phyloP scores from a whole-genome alignment of 305 asterid species.

The Fraxinus xanthoxyloides region DNA sequence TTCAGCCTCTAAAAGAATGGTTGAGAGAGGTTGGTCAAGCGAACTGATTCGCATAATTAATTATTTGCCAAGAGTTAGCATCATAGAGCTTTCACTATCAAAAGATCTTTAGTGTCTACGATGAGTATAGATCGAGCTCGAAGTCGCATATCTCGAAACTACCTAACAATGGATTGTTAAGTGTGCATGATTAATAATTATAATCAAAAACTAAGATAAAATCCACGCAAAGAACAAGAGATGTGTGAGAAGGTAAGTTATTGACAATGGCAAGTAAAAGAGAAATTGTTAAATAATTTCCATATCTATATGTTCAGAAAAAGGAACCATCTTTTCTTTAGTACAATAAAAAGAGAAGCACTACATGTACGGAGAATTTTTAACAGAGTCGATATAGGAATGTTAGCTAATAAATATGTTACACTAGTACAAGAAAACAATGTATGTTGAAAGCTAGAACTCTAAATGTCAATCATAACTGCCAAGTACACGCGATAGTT shows the following conservation, averaged over 20 bases:
- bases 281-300: too few relatives aligned
- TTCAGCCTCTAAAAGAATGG: not conserved
- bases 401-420: not conserved
- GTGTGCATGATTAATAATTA: not conserved
- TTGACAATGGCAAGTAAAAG: too few relatives aligned
- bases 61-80: not conserved
- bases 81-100: not conserved
- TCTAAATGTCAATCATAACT: not conserved
- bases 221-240: not conserved
- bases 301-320: not conserved
- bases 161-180: too few relatives aligned
- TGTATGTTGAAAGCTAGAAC: not conserved
- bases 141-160: not conserved
- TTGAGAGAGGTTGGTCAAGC: too few relatives aligned
- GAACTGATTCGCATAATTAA: not conserved
- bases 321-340: not conserved
- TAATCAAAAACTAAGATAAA: not conserved
- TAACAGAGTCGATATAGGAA: too few relatives aligned
- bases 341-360: not conserved
- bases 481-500: not conserved
- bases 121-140: not conserved
- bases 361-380: too few relatives aligned
- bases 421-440: not conserved
- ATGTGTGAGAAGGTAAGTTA: not conserved
- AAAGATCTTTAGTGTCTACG: not conserved